Evolutionary conservation across 2,329 filamentous ascomycete species (phyloP).

Genomic region (Arthrinium phaeospermum): DNA sequence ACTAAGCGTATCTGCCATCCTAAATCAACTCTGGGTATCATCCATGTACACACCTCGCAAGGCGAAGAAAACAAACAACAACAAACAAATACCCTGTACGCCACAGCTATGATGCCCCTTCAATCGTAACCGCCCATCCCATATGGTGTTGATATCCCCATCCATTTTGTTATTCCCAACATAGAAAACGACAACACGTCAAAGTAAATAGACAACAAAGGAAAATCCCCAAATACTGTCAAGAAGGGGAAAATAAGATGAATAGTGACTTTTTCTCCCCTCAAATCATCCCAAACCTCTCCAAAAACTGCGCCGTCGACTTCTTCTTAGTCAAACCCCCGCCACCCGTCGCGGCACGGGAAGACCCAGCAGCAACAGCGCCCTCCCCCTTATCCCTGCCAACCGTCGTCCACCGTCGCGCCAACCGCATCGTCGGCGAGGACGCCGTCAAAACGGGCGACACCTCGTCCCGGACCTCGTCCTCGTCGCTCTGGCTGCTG

Average conservation of each 20-base stretch:
- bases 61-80: not conserved
- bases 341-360: too few relatives aligned
- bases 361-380: not conserved
- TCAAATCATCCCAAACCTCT: slow-evolving; percentile 4
- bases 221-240: not conserved
- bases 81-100: not conserved
- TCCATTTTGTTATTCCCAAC: not conserved
- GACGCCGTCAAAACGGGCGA: not conserved
- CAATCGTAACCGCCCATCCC: not conserved
- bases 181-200: not conserved
- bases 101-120: not conserved
- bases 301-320: slow-evolving; percentile 7
- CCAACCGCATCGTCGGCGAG: not conserved
- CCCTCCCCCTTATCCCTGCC: not conserved
- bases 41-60: not conserved
- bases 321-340: not conserved
- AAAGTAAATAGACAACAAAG: not conserved
- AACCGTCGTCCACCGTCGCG: not conserved
- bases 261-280: not conserved
- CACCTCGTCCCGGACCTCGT: slow-evolving; percentile 24
- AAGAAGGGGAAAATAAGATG: too few relatives aligned
- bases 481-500: slow-evolving; percentile 34
- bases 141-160: not conserved
- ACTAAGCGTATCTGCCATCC: not conserved
- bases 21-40: not conserved